Conservation (phyloP, 2,329 filamentous ascomycete species). For the Westerdykella aurantiaca region DNA sequence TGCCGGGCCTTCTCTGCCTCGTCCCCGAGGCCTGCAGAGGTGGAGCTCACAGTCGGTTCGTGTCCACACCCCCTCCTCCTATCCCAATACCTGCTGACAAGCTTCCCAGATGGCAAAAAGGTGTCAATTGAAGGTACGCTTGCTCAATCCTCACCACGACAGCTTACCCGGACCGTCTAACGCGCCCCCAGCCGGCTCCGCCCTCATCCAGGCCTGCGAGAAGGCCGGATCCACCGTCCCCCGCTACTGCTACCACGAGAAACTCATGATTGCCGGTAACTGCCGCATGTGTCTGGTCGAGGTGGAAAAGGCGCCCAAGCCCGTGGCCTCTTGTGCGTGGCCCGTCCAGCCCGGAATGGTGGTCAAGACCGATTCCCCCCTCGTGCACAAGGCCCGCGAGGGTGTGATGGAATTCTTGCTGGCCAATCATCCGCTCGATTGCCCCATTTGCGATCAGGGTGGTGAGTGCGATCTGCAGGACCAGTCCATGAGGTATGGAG, state of each 20-base stretch:
- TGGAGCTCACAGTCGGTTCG: conserved; percentile 92
- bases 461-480: conserved; percentile 99
- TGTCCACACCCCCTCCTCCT: conserved; percentile 22
- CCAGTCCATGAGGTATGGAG: conserved; percentile 98
- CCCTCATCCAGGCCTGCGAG: conserved; percentile 97
- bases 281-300: conserved; percentile 99
- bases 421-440: conserved; percentile 93
- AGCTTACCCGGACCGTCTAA: conserved; percentile 20
- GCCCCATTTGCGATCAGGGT: conserved; percentile 96
- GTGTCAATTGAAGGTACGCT: conserved; percentile 87
- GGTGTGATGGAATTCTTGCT: conserved; percentile 98
- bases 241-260: conserved; percentile 99
- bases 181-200: conserved; percentile 69
- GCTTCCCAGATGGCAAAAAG: conserved; percentile 80
- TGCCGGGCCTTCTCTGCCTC: conserved; percentile 79
- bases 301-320: conserved; percentile 93
- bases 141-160: conserved; percentile 5
- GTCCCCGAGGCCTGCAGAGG: conserved; percentile 73
- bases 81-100: conserved; percentile 30
- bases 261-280: conserved; percentile 98
- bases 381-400: conserved; percentile 95
- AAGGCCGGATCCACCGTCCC: conserved; percentile 89
- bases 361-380: conserved; percentile 94
- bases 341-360: conserved; percentile 98
- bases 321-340: conserved; percentile 97